Evolutionary conservation across 1,284 basidiomycete genomes (phyloP).

Genomic region (Ganoderma resinaceum): DNA sequence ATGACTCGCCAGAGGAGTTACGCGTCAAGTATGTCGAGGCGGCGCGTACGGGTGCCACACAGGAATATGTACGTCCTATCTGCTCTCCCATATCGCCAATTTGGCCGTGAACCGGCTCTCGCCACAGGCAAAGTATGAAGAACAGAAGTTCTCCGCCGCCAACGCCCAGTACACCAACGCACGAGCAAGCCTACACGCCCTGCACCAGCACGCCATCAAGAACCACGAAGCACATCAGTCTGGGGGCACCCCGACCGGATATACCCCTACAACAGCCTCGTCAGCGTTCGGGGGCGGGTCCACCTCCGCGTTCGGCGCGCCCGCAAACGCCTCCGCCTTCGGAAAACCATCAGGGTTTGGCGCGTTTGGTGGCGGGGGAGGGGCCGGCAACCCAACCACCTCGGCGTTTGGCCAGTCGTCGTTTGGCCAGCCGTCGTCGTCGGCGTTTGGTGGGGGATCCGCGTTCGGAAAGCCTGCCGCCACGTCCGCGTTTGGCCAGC

Average conservation of each 20-base stretch:
- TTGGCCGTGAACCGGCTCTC: not conserved
- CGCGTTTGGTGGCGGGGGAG: slow-evolving; percentile 25
- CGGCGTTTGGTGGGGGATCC: slow-evolving; percentile 8
- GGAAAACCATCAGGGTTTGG: slow-evolving; percentile 46
- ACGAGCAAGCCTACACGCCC: slow-evolving; percentile 53
- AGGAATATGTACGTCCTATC: slow-evolving; percentile 71
- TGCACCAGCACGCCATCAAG: slow-evolving; percentile 58
- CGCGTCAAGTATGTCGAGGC: slow-evolving; percentile 73
- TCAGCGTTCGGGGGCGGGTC: slow-evolving; percentile 20
- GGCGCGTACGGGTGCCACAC: slow-evolving; percentile 58
- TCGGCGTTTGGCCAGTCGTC: slow-evolving; percentile 41
- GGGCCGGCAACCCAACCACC: slow-evolving; percentile 39
- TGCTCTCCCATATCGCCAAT: not conserved
- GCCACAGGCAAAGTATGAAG: slow-evolving; percentile 62
- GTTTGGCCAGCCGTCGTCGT: slow-evolving; percentile 1
- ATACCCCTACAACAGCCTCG: slow-evolving; percentile 26
- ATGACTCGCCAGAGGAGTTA: slow-evolving; percentile 85
- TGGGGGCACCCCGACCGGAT: slow-evolving; percentile 29
- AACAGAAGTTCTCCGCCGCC: slow-evolving; percentile 48
- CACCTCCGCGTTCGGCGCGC: slow-evolving; percentile 36
- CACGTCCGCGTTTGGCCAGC: slow-evolving; percentile 39
- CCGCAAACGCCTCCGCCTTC: slow-evolving; percentile 47
- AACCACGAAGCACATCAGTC: slow-evolving; percentile 33
- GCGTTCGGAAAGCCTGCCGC: slow-evolving; percentile 22
- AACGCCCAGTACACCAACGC: slow-evolving; percentile 53